Base-by-base conservation (phyloP, 805 yeast genomes). In the Lipomyces yamadae region DNA sequence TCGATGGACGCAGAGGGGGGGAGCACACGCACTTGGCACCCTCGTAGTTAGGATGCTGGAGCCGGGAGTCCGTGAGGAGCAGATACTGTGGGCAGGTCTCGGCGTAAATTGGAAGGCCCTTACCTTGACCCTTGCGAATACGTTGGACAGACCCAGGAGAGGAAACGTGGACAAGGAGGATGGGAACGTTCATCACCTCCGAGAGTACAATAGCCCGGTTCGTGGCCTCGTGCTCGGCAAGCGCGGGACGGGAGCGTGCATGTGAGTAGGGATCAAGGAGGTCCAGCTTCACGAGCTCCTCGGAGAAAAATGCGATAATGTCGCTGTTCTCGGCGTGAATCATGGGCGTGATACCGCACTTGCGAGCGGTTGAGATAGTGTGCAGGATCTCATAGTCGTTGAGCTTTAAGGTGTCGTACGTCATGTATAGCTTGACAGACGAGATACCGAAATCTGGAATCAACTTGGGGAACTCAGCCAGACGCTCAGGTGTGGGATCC, bases 21-120 rank as follows among this genome's bases (percentile, higher is more conserved):
- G 85, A 83, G 71, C 86, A 83, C 37, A 83, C 78, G 70, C 80
- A 81, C 73, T 82, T 83, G 30, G 86, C 85, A 7, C 85, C 85
- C 69, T 79, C 81, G 70, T 82, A 83, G 29, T 70, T 56, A 63
- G 82, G 84, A 11, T 39, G 58, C 63, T 77, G 76, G 63, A 81
- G 71, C 34, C 74, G 73, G 35, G 79, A 81, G 57, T 80, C 79
- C 1, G 84, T 82, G 42, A 83, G 72, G 62, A 81, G 79, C 37
- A 83, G 73, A 70, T 83, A 83, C 73, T 83, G 86, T 6, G 86
- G 86, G 70, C 86, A 83, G 1, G 86, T 83, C 71, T 83, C 85
- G 4, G 85, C 84, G 70, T 75, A 80, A 7, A 83, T 76, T 11
- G 85, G 85, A 18, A 77, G 73, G 54, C 79, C 74, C 34, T 75